These are phyloP conservation scores for Suillus variegatus DNA, from an alignment of 768 basidiomycete species.

Conservation along the genomic window DNA sequence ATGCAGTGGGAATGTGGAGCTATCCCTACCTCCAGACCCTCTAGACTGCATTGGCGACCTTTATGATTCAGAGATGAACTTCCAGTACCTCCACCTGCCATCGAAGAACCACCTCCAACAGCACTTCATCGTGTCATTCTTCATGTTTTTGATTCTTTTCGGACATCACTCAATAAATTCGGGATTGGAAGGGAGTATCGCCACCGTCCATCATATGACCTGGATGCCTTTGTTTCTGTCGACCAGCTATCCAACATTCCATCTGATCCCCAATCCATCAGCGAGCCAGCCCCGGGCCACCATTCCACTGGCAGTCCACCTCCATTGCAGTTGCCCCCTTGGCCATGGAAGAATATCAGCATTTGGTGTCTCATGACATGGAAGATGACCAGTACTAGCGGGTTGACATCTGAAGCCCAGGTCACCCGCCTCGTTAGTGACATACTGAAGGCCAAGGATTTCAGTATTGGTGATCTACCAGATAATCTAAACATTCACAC, in stretches of 20 bases:
- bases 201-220: constrained; percentile 12
- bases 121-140: constrained; percentile 10
- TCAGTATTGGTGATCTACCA: constrained; percentile 5
- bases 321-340: constrained; percentile 4
- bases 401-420: background rate
- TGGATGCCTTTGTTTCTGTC: too few relatives aligned
- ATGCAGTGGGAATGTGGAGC: too few relatives aligned
- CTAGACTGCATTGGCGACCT: background rate
- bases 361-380: constrained; percentile 16
- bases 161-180: constrained; percentile 18
- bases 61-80: constrained; percentile 17
- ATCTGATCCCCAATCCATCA: background rate
- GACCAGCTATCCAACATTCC: constrained; percentile 1
- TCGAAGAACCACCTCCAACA: background rate
- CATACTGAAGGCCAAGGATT: constrained; percentile 10
- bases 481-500: background rate
- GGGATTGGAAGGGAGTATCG: constrained; percentile 17
- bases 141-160: constrained; percentile 17
- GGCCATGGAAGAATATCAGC: constrained; percentile 19
- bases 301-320: background rate
- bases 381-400: constrained; percentile 9
- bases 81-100: constrained; percentile 14
- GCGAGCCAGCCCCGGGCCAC: background rate
- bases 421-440: constrained; percentile 7
- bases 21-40: background rate